Conservation (phyloP, 2,329 filamentous ascomycete genomes). For the Colletotrichum sp. region DNA sequence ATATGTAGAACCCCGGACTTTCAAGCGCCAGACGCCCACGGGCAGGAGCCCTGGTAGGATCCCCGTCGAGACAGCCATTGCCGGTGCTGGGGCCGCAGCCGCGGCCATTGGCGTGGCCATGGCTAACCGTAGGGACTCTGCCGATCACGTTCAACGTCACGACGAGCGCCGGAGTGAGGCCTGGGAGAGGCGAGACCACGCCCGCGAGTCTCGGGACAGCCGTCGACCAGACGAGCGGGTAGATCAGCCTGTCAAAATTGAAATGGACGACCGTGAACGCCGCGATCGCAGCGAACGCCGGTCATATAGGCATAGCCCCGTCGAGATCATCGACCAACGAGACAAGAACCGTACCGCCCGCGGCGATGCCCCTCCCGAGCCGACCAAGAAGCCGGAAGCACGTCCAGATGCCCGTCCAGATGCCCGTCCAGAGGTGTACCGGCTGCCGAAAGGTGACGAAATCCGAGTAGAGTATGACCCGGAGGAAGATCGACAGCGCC, state of each 20-base stretch:
- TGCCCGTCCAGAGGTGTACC: slow-evolving; percentile 11
- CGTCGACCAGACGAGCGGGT: slow-evolving; percentile 30
- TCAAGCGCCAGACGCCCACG: slow-evolving; percentile 37
- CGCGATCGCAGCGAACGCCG: slow-evolving; percentile 33
- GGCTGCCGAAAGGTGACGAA: slow-evolving; percentile 18
- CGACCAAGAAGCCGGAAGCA: not conserved
- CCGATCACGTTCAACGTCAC: slow-evolving; percentile 30
- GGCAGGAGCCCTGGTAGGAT: slow-evolving; percentile 43
- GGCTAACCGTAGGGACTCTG: slow-evolving; percentile 34
- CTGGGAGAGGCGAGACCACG: slow-evolving; percentile 7
- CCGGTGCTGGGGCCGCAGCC: slow-evolving; percentile 52
- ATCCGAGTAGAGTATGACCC: slow-evolving; percentile 20
- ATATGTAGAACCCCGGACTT: slow-evolving; percentile 38
- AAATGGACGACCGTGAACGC: slow-evolving; percentile 29
- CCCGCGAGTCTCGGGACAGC: slow-evolving; percentile 29
- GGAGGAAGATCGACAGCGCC: slow-evolving; percentile 14
- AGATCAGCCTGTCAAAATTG: slow-evolving; percentile 17
- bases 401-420: not conserved
- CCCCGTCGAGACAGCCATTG: slow-evolving; percentile 49
- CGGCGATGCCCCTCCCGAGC: slow-evolving; percentile 31
- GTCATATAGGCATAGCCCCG: slow-evolving; percentile 22
- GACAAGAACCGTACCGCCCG: slow-evolving; percentile 26
- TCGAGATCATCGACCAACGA: slow-evolving; percentile 23
- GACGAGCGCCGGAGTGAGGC: not conserved
- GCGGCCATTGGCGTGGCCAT: slow-evolving; percentile 54